phyloP scores from a whole-genome alignment of 2,329 filamentous ascomycete genomes.

The Arthroderma sp. region DNA sequence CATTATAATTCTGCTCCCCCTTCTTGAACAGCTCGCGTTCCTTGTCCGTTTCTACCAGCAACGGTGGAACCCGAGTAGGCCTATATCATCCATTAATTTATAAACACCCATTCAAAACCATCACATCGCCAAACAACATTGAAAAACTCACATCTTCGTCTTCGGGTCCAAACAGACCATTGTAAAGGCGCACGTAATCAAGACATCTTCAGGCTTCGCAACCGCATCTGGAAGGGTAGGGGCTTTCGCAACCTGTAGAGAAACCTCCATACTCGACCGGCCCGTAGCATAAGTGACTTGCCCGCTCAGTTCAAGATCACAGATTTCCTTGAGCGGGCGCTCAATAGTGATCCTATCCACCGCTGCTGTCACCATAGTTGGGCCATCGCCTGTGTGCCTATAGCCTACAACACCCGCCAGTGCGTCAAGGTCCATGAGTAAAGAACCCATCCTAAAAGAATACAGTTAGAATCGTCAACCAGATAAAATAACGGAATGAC shows the following conservation, averaged over 20 bases:
- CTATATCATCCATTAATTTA: slow-evolving; percentile 18
- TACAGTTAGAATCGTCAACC: slow-evolving; percentile 8
- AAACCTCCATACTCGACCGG: slow-evolving; percentile 60
- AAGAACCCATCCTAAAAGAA: slow-evolving; percentile 46
- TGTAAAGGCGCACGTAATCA: slow-evolving; percentile 62
- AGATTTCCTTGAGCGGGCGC: slow-evolving; percentile 61
- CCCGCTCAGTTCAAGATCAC: slow-evolving; percentile 60
- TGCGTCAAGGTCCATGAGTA: slow-evolving; percentile 72
- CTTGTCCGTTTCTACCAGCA: slow-evolving; percentile 49
- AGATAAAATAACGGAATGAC: slow-evolving; percentile 3
- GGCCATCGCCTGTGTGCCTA: slow-evolving; percentile 53
- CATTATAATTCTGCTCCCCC: slow-evolving; percentile 53
- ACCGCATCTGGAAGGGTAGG: slow-evolving; percentile 26
- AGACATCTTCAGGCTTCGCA: slow-evolving; percentile 44
- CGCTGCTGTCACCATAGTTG: slow-evolving; percentile 51
- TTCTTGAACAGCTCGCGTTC: slow-evolving; percentile 50
- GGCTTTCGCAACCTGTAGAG: slow-evolving; percentile 58
- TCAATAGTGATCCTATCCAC: slow-evolving; percentile 55
- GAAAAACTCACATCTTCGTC: slow-evolving; percentile 44
- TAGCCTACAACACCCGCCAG: slow-evolving; percentile 64
- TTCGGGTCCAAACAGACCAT: slow-evolving; percentile 61
- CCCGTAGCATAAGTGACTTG: slow-evolving; percentile 60
- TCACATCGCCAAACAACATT: neutral
- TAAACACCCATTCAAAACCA: neutral
- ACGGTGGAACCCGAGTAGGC: slow-evolving; percentile 48